Conservation (phyloP, 2,329 filamentous ascomycete genomes). For the Penicillium janthinellum region DNA sequence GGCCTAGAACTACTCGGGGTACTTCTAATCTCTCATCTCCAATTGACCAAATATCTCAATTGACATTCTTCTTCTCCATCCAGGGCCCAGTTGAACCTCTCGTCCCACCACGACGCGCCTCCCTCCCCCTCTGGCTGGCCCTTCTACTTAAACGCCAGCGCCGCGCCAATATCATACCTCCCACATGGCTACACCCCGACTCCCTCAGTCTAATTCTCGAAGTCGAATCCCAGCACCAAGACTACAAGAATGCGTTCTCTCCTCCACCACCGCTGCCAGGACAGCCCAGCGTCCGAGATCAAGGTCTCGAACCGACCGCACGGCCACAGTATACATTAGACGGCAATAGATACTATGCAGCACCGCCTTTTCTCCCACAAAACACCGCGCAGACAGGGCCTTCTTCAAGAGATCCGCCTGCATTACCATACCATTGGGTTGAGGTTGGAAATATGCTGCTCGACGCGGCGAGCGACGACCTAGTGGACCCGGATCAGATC, state of each 20-base stretch:
- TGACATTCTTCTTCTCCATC: neutral
- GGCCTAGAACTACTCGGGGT: conserved; percentile 83
- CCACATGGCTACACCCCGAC: conserved; percentile 79
- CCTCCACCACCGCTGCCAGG: conserved; percentile 71
- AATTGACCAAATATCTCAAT: neutral
- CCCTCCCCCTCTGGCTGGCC: conserved; percentile 90
- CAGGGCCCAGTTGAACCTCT: conserved; percentile 78
- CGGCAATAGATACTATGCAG: conserved; percentile 46
- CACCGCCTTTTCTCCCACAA: conserved; percentile 76
- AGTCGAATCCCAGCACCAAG: conserved; percentile 69
- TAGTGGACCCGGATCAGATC: conserved; percentile 72
- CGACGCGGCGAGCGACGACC: conserved; percentile 80
- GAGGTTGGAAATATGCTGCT: conserved; percentile 87
- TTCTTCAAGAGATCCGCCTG: conserved; percentile 39
- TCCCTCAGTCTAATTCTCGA: conserved; percentile 77
- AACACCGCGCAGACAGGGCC: conserved; percentile 69
- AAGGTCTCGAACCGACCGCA: conserved; percentile 26
- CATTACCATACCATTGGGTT: conserved; percentile 90
- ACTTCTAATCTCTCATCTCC: conserved; percentile 47
- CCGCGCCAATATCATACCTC: conserved; percentile 88
- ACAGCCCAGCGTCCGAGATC: conserved; percentile 33
- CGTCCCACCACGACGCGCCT: conserved; percentile 75
- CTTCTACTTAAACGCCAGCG: conserved; percentile 92
- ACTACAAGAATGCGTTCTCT: conserved; percentile 70
- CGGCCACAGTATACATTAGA: conserved; percentile 41